Evolutionary conservation across 176 grass and related monocot species (phyloP).

Genomic region (Oryza australiensis): DNA sequence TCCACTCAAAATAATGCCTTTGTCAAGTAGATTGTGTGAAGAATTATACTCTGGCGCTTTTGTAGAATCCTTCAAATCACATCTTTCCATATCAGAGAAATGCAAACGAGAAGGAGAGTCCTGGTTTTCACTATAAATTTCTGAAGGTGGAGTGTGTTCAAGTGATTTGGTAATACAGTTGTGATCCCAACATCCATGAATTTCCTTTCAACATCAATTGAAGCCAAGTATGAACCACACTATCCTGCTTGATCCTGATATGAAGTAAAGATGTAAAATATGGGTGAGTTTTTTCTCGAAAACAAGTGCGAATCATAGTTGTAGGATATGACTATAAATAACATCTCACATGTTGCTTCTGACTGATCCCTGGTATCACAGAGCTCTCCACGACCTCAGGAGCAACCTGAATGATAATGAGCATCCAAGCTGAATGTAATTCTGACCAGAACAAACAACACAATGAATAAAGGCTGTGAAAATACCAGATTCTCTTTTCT

Average conservation of each 20-base stretch:
- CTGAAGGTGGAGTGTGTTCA: constrained; percentile 41
- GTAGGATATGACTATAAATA: neutral
- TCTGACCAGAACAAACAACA: constrained; percentile 17
- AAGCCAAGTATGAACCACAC: constrained; percentile 29
- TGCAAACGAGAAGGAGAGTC: constrained; percentile 33
- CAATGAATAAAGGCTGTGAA: neutral
- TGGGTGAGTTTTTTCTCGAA: no score
- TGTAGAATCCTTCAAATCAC: constrained; percentile 13
- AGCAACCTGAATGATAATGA: constrained; percentile 44
- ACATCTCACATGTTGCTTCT: constrained; percentile 31
- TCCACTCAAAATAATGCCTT: constrained; percentile 10
- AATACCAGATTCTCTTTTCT: no score
- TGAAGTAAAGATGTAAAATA: constrained; percentile 36
- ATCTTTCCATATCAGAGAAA: constrained; percentile 25
- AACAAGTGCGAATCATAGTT: neutral
- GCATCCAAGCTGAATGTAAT: constrained; percentile 6
- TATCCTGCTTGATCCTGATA: constrained; percentile 30
- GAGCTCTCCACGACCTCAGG: constrained; percentile 1
- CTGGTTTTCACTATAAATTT: constrained; percentile 39
- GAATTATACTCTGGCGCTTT: constrained; percentile 1
- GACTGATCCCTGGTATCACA: constrained; percentile 8
- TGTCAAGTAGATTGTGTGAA: constrained; percentile 34
- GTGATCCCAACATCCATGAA: constrained; percentile 23
- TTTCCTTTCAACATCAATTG: constrained; percentile 18
- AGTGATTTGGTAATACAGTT: constrained; percentile 38